Conservation (phyloP, 1,139 yeast genomes). For the Geotrichum candidum region DNA sequence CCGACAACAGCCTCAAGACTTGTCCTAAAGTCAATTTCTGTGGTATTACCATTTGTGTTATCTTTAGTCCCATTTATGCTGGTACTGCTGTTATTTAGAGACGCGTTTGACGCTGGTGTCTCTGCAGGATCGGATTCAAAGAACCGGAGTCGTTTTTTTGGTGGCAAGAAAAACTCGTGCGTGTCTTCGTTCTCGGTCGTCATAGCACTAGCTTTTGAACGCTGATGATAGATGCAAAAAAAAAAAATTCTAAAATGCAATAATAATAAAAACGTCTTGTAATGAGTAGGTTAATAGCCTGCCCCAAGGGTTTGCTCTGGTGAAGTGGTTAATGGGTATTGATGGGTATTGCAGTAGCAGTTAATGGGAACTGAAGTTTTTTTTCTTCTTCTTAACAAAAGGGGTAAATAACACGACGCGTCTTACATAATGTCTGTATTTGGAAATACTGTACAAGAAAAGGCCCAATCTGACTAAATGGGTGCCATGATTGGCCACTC, state of each 20-base stretch:
- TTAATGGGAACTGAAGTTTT: too few relatives aligned
- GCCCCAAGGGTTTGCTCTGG: too few relatives aligned
- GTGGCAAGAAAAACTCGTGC: background rate
- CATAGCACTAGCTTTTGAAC: background rate
- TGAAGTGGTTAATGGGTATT: too few relatives aligned
- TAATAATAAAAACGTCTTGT: background rate
- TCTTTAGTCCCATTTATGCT: background rate
- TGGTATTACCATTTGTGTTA: background rate
- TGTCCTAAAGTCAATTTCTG: constrained; percentile 16
- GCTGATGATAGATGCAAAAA: background rate
- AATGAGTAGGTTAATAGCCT: background rate
- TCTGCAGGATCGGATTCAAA: background rate
- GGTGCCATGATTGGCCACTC: too few relatives aligned
- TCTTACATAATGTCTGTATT: too few relatives aligned
- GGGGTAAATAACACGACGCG: too few relatives aligned
- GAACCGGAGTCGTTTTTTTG: background rate
- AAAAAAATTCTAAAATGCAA: background rate
- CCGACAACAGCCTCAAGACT: constrained; percentile 29
- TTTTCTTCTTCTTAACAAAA: too few relatives aligned
- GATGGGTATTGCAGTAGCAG: too few relatives aligned
- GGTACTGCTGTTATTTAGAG: background rate
- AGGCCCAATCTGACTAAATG: too few relatives aligned
- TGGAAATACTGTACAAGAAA: too few relatives aligned
- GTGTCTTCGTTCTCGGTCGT: background rate
- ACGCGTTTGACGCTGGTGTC: background rate